Percentiles rank a stretch among this genome's conserved stretches.
phyloP scores from a whole-genome alignment of 768 basidiomycete genomes.

The Rhodocollybia butyracea region DNA sequence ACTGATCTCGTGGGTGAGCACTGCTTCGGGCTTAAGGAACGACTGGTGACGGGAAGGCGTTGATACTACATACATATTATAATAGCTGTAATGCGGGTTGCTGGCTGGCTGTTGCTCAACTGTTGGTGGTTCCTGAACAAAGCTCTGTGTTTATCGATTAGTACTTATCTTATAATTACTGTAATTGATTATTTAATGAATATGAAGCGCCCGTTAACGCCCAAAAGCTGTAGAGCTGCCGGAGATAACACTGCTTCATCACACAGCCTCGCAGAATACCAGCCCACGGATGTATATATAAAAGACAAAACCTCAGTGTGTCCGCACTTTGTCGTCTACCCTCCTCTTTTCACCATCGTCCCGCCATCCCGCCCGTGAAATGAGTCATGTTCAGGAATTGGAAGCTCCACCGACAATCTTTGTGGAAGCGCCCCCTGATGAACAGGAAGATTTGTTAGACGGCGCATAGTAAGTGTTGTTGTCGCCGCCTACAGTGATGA shows the following conservation, averaged over 20 bases:
- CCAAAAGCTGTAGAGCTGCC: not conserved
- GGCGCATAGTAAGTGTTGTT: slow-evolving; percentile 1
- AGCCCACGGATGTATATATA: not conserved
- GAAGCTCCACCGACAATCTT: slow-evolving; percentile 6
- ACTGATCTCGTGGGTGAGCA: no score
- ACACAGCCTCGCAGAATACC: not conserved
- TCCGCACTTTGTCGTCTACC: not conserved
- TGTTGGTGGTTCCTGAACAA: no score
- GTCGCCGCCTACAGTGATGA: not conserved
- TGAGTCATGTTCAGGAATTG: slow-evolving; percentile 4
- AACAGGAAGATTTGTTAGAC: slow-evolving; percentile 8
- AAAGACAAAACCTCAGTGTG: not conserved
- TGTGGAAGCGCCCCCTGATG: slow-evolving; percentile 5
- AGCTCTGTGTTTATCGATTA: no score
- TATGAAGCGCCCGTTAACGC: no score
- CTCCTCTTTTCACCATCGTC: not conserved
- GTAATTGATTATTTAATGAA: no score
- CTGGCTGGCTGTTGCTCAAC: no score
- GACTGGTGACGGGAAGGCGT: no score
- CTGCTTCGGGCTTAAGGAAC: no score
- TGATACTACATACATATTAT: no score
- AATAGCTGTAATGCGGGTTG: no score
- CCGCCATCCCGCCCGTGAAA: not conserved
- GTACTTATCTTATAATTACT: no score
- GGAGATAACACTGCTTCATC: not conserved